Evolutionary conservation across 345 rosid species (phyloP).

Genomic region (Iberis pinnata): DNA sequence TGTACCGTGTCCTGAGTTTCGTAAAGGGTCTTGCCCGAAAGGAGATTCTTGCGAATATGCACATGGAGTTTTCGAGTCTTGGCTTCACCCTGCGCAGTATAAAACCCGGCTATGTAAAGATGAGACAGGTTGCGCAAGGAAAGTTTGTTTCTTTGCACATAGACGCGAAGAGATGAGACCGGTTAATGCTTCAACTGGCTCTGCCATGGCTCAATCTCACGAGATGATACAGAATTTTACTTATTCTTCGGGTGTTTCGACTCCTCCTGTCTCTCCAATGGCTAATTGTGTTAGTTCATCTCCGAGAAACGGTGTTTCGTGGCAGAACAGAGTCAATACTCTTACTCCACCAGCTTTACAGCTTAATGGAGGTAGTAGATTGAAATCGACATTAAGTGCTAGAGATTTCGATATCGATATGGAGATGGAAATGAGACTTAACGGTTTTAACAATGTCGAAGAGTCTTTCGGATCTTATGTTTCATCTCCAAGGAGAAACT

Average conservation of each 20-base stretch:
- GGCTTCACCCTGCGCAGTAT: conserved; percentile 98
- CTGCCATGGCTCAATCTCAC: conserved; percentile 54
- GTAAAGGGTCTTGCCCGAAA: conserved; percentile 84
- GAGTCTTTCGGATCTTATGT: conserved; percentile 52
- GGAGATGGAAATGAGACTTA: conserved; percentile 61
- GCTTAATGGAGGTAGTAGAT: conserved; percentile 59
- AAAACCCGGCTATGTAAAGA: conserved; percentile 95
- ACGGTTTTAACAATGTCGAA: conserved; percentile 35
- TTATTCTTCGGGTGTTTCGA: conserved; percentile 47
- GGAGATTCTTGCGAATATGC: conserved; percentile 93
- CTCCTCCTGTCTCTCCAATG: conserved; percentile 52
- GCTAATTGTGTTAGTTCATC: conserved; percentile 19
- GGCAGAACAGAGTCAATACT: conserved; percentile 71
- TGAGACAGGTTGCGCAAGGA: conserved; percentile 73
- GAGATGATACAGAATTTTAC: conserved; percentile 51
- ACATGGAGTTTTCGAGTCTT: conserved; percentile 95
- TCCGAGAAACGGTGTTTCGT: conserved; percentile 32
- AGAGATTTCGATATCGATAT: conserved; percentile 62
- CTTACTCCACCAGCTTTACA: conserved; percentile 50
- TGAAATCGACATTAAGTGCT: conserved; percentile 68
- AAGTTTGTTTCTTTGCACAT: conserved; percentile 98
- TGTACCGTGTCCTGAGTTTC: conserved; percentile 96
- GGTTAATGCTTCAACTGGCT: conserved; percentile 84
- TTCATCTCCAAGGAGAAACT: conserved; percentile 49
- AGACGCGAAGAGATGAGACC: conserved; percentile 85